These are phyloP conservation scores for Glomus cerebriforme DNA, from an alignment of 192 early-diverging fungal genomes.

Conservation along the genomic window DNA sequence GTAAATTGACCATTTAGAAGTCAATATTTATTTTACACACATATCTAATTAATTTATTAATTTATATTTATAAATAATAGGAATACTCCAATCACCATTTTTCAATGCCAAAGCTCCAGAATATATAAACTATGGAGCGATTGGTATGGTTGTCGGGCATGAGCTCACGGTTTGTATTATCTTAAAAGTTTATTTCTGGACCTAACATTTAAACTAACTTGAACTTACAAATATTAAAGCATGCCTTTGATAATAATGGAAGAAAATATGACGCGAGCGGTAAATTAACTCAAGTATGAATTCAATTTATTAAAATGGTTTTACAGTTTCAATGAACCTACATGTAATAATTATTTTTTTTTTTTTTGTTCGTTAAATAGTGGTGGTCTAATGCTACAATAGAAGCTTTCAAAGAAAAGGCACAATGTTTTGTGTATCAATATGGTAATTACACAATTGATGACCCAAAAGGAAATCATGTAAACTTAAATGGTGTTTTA, in stretches of 20 bases:
- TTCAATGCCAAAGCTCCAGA: constrained; percentile 56
- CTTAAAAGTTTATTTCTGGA: neutral
- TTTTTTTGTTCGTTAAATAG: constrained; percentile 3
- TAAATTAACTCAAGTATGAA: constrained; percentile 39
- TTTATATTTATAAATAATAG: neutral
- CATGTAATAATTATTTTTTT: neutral
- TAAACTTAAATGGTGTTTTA: constrained; percentile 55
- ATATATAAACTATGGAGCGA: constrained; percentile 67
- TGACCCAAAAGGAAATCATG: constrained; percentile 40
- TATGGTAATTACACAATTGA: constrained; percentile 57
- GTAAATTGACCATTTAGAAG: constrained; percentile 10
- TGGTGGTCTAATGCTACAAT: constrained; percentile 76
- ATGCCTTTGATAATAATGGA: constrained; percentile 70
- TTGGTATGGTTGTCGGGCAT: constrained; percentile 74
- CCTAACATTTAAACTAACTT: neutral
- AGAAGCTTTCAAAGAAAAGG: constrained; percentile 49
- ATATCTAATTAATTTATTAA: neutral
- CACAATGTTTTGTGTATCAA: constrained; percentile 69
- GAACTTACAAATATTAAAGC: constrained; percentile 36
- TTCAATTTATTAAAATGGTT: neutral
- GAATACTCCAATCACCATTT: constrained; percentile 65
- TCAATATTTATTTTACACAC: neutral
- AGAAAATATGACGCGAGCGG: constrained; percentile 59
- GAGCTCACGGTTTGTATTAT: constrained; percentile 58
- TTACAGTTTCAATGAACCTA: neutral